Conservation (phyloP, 164 flowering plant species). For the Cinnamomum chago region DNA sequence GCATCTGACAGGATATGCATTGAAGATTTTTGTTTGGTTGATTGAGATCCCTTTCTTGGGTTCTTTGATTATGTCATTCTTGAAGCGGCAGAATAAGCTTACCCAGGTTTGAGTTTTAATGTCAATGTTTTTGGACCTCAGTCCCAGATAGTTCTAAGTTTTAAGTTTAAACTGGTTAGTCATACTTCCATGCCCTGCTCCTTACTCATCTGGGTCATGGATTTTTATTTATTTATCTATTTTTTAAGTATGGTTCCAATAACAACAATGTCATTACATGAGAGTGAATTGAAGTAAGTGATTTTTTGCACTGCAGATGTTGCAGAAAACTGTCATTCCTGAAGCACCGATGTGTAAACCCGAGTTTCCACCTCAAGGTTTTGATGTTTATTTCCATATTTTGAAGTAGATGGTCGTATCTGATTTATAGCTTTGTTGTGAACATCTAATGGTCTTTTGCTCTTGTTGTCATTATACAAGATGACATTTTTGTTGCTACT, state of each 20-base stretch:
- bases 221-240: too few relatives aligned
- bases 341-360: slow-evolving; percentile 93
- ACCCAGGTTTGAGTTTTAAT: slow-evolving; percentile 39
- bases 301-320: slow-evolving; percentile 39
- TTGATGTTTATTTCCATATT: background rate
- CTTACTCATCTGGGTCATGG: too few relatives aligned
- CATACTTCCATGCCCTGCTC: too few relatives aligned
- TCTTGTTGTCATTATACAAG: background rate
- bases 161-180: background rate
- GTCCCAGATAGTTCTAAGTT: background rate
- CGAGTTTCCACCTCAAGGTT: slow-evolving; percentile 94
- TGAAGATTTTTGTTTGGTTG: slow-evolving; percentile 58
- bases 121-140: slow-evolving; percentile 6
- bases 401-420: background rate
- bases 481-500: background rate
- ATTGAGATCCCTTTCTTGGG: slow-evolving; percentile 58
- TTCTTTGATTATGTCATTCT: slow-evolving; percentile 29
- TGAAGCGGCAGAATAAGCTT: slow-evolving; percentile 64
- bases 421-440: background rate
- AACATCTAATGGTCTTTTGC: background rate
- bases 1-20: slow-evolving; percentile 52
- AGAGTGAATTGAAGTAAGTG: background rate
- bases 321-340: slow-evolving; percentile 75
- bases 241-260: too few relatives aligned
- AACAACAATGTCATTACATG: background rate